Conservation (phyloP, 495 filamentous ascomycete species). For the Podospora pseudoanserina region DNA sequence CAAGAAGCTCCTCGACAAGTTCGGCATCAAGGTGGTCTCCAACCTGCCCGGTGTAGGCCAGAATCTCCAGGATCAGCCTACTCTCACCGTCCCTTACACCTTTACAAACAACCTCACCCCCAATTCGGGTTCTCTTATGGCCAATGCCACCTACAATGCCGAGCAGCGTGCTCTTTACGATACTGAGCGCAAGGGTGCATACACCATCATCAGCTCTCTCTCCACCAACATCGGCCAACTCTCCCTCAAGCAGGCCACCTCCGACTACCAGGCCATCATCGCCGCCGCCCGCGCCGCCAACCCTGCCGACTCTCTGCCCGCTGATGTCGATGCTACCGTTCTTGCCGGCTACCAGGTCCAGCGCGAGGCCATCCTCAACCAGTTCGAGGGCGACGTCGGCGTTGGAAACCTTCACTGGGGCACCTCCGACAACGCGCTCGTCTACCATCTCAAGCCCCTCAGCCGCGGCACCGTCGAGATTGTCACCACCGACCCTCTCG, state of each 20-base stretch:
- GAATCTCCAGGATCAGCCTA: slow-evolving; percentile 53
- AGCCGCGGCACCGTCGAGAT: slow-evolving; percentile 43
- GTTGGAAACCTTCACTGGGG: slow-evolving; percentile 35
- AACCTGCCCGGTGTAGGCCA: slow-evolving; percentile 75
- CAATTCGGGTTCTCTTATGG: slow-evolving; percentile 31
- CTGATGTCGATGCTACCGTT: slow-evolving; percentile 36
- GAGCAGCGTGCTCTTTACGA: slow-evolving; percentile 44
- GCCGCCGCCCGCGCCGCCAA: slow-evolving; percentile 29
- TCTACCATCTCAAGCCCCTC: slow-evolving; percentile 41
- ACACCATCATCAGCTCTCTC: slow-evolving; percentile 32
- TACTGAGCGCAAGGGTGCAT: slow-evolving; percentile 29
- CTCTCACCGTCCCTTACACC: slow-evolving; percentile 26
- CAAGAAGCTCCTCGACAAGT: slow-evolving; percentile 56
- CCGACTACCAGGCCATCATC: slow-evolving; percentile 30
- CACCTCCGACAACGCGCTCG: slow-evolving; percentile 30
- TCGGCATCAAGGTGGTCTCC: slow-evolving; percentile 65
- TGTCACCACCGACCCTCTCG: slow-evolving; percentile 36
- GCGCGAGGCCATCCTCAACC: slow-evolving; percentile 29
- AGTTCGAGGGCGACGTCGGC: slow-evolving; percentile 24
- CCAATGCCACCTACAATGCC: slow-evolving; percentile 42
- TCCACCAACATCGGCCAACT: slow-evolving; percentile 37
- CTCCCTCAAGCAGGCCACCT: slow-evolving; percentile 33
- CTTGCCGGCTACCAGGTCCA: slow-evolving; percentile 34
- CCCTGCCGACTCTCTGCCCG: slow-evolving; percentile 35
- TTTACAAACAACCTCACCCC: slow-evolving; percentile 28